Evolutionary conservation across 345 rosid genomes (phyloP), one percentile per base, ranked within the genome.

Genomic region (Arabidopsis thaliana): DNA sequence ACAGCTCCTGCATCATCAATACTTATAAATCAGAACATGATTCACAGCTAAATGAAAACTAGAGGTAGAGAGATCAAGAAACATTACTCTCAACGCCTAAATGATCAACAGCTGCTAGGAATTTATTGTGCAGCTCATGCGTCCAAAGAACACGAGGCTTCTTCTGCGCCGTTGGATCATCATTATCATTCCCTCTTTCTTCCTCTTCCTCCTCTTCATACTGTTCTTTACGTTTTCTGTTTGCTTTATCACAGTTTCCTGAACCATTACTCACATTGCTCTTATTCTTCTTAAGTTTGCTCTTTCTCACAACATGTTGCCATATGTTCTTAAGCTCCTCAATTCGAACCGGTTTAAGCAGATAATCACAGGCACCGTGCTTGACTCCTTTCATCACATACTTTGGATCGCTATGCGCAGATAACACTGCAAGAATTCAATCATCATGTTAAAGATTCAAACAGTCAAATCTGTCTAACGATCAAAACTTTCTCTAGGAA

Each of bases 271-370:
- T 66, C 65, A 78, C 42, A 40, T 32, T 56, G 49, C 62, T 82
- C 91, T 40, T 83, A 88, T 79, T 86, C 80, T 85, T 84, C 12
- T 79, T 71, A 5, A 73, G 7, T 59, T 83, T 90, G 83, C 84
- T 57, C 83, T 91, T 90, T 83, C 99, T 83, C 61, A 90, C 80
- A 9, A 95, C 88, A 69, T 95, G 99, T 74, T 95, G 99, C 97
- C 97, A 95, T 82, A 95, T 92, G 84, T 92, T 95, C 81, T 88
- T 86, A 55, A 92, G 85, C 84, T 88, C 96, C 87, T 95, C 97
- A 14, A 88, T 72, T 52, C 98, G 81, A 62, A 91, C 90, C 11
- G 99, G 99, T 77, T 95, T 95, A 56, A 92, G 81, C 64, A 95
- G 77, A 75, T 95, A 95, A 72, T 92, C 98, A 34, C 93, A 92